These are phyloP conservation scores for Waltiozyma sp. DNA, from an alignment of 1,139 yeast genomes.

Conservation along the genomic window DNA sequence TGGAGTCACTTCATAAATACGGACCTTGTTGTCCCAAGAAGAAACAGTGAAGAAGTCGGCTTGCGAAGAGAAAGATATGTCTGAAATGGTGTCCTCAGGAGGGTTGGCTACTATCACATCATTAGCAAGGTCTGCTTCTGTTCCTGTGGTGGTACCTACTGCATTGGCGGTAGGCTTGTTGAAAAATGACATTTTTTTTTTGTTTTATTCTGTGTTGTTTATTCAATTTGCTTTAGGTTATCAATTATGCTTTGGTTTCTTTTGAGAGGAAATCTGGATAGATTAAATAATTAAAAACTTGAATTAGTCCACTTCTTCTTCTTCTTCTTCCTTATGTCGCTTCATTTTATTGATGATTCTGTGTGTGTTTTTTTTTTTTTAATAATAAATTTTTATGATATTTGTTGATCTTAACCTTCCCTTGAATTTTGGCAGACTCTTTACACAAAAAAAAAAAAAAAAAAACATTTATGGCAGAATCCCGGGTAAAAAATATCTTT, in stretches of 20 bases:
- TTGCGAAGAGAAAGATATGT: constrained; percentile 82
- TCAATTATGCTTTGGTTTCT: constrained; percentile 1
- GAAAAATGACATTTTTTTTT: constrained; percentile 12
- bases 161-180: constrained; percentile 14
- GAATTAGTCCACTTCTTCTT: too few species aligned
- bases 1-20: constrained; percentile 78
- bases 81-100: constrained; percentile 89
- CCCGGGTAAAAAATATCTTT: too few species aligned
- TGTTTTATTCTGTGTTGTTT: background rate
- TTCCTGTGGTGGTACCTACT: constrained; percentile 31
- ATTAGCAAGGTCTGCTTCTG: constrained; percentile 60
- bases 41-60: constrained; percentile 73
- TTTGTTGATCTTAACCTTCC: too few species aligned
- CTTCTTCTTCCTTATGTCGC: too few species aligned
- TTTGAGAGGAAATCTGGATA: too few species aligned
- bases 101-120: constrained; percentile 74
- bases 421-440: too few species aligned
- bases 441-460: too few species aligned
- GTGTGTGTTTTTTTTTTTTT: too few species aligned
- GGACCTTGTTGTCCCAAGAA: constrained; percentile 92
- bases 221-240: background rate
- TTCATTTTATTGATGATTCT: too few species aligned
- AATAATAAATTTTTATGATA: too few species aligned
- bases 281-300: too few species aligned
- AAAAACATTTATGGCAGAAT: too few species aligned